Evolutionary conservation across 257 asterid species (phyloP).

Genomic region (Mentha longifolia): DNA sequence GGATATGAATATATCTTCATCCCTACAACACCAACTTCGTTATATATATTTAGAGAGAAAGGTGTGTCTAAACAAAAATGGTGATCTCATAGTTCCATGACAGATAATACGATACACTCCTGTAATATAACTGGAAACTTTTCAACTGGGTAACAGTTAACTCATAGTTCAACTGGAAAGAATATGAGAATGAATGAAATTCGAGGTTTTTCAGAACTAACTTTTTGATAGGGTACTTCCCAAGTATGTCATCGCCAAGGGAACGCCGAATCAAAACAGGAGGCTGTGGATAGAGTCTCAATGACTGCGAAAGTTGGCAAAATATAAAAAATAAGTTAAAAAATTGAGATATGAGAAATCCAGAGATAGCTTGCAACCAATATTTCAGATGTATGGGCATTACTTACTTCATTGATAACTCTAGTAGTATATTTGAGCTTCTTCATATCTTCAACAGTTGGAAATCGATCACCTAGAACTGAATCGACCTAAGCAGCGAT

Average conservation of each 20-base stretch:
- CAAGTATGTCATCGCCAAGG: constrained; percentile 75
- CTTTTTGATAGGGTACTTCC: constrained; percentile 87
- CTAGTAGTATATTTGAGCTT: constrained; percentile 91
- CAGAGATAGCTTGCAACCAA: constrained; percentile 18
- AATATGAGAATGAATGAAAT: neutral
- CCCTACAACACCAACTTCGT: constrained; percentile 49
- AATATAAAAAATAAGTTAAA: constrained; percentile 6
- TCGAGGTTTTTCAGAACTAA: constrained; percentile 31
- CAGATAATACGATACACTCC: neutral
- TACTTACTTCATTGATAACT: constrained; percentile 89
- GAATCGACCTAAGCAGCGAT: constrained; percentile 69
- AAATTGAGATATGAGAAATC: constrained; percentile 24
- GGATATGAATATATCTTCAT: constrained; percentile 92
- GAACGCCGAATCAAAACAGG: constrained; percentile 98
- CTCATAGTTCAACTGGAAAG: neutral
- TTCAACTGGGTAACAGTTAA: too few species aligned
- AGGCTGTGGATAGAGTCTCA: constrained; percentile 97
- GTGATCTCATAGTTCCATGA: neutral
- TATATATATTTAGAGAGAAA: constrained; percentile 2
- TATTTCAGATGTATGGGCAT: constrained; percentile 18
- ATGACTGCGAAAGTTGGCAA: constrained; percentile 61
- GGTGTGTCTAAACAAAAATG: neutral
- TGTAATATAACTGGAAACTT: neutral
- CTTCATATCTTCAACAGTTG: constrained; percentile 92
- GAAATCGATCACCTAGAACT: constrained; percentile 90